Evolutionary conservation across 352 stramenopile species (phyloP), one percentile per base, ranked within the genome.

Genomic region (Globisporangium megalacanthum): DNA sequence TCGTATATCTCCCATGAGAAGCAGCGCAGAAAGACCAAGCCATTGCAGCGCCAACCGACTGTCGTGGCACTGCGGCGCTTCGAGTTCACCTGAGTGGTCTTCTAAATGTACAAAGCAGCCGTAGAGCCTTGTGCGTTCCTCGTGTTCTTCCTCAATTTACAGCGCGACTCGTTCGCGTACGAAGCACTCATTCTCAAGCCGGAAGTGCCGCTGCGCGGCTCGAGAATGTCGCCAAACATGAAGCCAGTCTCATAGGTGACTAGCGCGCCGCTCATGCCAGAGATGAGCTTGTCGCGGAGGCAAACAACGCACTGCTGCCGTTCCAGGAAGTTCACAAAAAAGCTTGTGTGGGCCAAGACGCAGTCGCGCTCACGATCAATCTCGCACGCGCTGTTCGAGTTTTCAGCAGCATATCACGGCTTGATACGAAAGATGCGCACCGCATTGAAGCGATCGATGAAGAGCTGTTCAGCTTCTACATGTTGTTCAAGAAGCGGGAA

Each of bases 121-220:
- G 84, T 95, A 13, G 85, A 95, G 60, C 83, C 83, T 41, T 90
- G 79, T 56, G 85, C 93, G 58, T 93, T 89, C 60, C 82, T 95
- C 33, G 79, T 81, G 11, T 95, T 95, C 66, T 95, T 93, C 56
- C 85, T 83, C 8, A 81, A 93, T 29, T 76, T 81, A 11, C 82
- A 92, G 65, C 90, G 82, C 53, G 59, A 74, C 1, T 89, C 77
- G 41, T 95, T 95, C 62, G 82, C 85, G 5, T 95, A 93, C 48
- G 85, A 95, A 58, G 83, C 85, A 0, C 69, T 79, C 22, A 73
- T 93, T 15, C 68, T 95, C 22, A 95, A 92, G 57, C 77, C 85
- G 0, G 85, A 95, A 54, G 85, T 95, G 29, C 69, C 93, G 0
- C 85, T 83, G 2, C 83, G 85, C 52, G 85, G 85, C 22, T 72